Percentiles rank a stretch among this genome's conserved stretches.
phyloP scores from a whole-genome alignment of 345 rosid genomes.

The Linum usitatissimum region DNA sequence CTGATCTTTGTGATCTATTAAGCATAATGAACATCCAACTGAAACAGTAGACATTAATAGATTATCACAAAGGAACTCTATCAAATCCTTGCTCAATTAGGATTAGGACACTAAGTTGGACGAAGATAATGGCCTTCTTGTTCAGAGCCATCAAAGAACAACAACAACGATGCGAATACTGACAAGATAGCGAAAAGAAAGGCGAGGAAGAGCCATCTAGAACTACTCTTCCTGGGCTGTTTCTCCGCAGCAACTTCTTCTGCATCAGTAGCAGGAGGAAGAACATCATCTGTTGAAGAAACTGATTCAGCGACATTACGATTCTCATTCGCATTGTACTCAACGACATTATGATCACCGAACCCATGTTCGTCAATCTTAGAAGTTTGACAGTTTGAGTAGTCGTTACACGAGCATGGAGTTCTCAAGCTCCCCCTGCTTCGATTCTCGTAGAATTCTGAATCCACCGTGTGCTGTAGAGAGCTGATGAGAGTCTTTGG shows the following conservation, averaged over 20 bases:
- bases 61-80: no score
- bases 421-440: conserved; percentile 30
- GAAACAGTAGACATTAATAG: no score
- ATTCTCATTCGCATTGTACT: conserved; percentile 31
- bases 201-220: conserved; percentile 21
- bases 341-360: conserved; percentile 25
- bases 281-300: conserved; percentile 47
- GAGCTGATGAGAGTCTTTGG: conserved; percentile 67
- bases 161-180: conserved; percentile 18
- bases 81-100: no score
- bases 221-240: conserved; percentile 19
- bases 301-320: conserved; percentile 37
- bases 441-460: conserved; percentile 36
- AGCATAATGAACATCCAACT: no score
- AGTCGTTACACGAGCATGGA: conserved; percentile 33
- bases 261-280: conserved; percentile 18
- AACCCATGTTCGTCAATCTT: conserved; percentile 36
- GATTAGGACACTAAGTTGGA: conserved; percentile 40
- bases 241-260: conserved; percentile 13
- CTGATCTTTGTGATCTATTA: no score
- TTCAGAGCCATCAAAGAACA: conserved; percentile 29
- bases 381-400: conserved; percentile 16
- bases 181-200: conserved; percentile 30
- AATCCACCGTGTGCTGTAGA: conserved; percentile 48
- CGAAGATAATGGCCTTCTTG: conserved; percentile 33